These are phyloP conservation scores for Apiotrichum domesticum DNA, from an alignment of 1,284 basidiomycete species.

Conservation along the genomic window DNA sequence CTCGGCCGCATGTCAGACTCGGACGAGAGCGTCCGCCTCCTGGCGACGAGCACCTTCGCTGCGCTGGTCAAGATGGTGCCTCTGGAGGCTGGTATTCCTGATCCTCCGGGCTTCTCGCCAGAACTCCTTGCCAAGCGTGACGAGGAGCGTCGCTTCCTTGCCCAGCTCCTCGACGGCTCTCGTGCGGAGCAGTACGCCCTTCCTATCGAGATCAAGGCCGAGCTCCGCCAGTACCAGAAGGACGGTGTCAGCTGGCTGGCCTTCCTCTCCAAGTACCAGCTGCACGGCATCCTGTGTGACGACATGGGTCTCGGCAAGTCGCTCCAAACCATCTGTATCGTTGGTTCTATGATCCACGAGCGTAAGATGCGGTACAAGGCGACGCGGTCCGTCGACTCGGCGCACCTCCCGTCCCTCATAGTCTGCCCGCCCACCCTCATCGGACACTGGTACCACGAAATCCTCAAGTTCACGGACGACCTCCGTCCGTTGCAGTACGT, in stretches of 20 bases:
- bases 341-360: constrained; percentile 90
- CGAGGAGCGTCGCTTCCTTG: constrained; percentile 83
- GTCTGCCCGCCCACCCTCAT: constrained; percentile 95
- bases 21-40: constrained; percentile 83
- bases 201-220: constrained; percentile 84
- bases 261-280: constrained; percentile 90
- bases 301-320: constrained; percentile 99
- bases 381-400: constrained; percentile 67
- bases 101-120: constrained; percentile 85
- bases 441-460: constrained; percentile 98
- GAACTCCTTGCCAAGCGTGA: constrained; percentile 84
- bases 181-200: constrained; percentile 90
- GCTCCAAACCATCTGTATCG: constrained; percentile 94
- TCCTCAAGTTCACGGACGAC: constrained; percentile 76
- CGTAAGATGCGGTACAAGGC: constrained; percentile 64
- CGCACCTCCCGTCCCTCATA: constrained; percentile 88
- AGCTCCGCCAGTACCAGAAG: constrained; percentile 93
- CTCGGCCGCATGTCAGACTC: constrained; percentile 96
- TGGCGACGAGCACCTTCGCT: constrained; percentile 94
- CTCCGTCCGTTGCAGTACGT: constrained; percentile 83
- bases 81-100: constrained; percentile 92
- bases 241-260: constrained; percentile 99
- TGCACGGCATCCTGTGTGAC: constrained; percentile 97
- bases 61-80: constrained; percentile 99
- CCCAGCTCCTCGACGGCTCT: constrained; percentile 86